Evolutionary conservation across 495 filamentous ascomycete genomes (phyloP).

Genomic region (Cairneyella variabilis): DNA sequence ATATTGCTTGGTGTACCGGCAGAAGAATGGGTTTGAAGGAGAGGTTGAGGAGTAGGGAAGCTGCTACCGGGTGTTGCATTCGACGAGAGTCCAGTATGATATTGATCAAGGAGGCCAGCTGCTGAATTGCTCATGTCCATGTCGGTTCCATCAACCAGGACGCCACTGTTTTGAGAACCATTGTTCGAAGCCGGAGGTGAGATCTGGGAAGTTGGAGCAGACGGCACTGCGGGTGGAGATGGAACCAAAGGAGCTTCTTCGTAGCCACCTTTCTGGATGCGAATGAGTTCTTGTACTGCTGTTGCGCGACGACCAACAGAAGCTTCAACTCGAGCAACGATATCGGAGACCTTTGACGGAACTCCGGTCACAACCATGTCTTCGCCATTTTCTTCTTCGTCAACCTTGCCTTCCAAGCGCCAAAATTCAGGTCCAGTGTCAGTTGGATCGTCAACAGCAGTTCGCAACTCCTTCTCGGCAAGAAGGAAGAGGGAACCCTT

Average conservation of each 20-base stretch:
- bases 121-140: conserved; percentile 63
- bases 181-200: conserved; percentile 11
- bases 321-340: conserved; percentile 61
- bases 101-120: conserved; percentile 61
- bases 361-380: conserved; percentile 55
- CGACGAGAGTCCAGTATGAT: conserved; percentile 51
- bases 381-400: conserved; percentile 52
- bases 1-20: conserved; percentile 38
- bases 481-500: conserved; percentile 58
- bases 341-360: conserved; percentile 59
- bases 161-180: conserved; percentile 41
- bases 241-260: conserved; percentile 52
- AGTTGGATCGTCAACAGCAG: conserved; percentile 46
- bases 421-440: conserved; percentile 54
- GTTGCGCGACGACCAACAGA: conserved; percentile 32
- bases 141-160: conserved; percentile 52
- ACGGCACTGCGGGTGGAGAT: conserved; percentile 4
- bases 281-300: conserved; percentile 57
- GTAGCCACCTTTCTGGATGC: conserved; percentile 67
- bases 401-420: conserved; percentile 59
- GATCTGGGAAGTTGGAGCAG: conserved; percentile 23
- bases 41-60: conserved; percentile 27
- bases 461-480: conserved; percentile 61
- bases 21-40: conserved; percentile 42
- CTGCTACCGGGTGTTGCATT: conserved; percentile 44